Percentiles rank a stretch among this genome's conserved stretches.
These are phyloP conservation scores for Acanthamoeba castellanii DNA, from an alignment of 208 protist species.

Conservation along the genomic window DNA sequence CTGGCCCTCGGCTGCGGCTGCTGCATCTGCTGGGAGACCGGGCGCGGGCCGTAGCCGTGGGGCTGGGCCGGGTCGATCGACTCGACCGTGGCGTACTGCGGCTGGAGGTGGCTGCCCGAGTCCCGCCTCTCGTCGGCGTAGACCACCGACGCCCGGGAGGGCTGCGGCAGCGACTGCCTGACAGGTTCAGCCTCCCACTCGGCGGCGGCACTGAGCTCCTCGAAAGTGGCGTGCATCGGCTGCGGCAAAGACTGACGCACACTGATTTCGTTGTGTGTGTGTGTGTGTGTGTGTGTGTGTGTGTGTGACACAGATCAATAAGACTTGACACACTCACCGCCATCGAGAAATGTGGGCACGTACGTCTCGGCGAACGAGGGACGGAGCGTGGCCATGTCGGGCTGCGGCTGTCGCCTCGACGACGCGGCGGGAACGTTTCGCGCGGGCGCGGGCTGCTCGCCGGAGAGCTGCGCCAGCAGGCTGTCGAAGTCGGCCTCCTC, in stretches of 20 bases:
- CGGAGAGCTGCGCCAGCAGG: neutral
- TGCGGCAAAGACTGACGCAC: constrained; percentile 5
- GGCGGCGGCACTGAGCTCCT: neutral
- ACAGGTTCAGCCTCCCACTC: neutral
- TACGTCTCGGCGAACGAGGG: constrained; percentile 12
- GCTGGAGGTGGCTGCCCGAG: neutral
- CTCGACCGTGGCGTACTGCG: neutral
- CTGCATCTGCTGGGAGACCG: neutral
- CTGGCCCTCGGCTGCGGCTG: neutral
- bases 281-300: neutral
- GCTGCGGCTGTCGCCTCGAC: neutral
- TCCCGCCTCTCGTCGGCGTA: neutral
- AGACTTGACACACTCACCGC: too few relatives aligned
- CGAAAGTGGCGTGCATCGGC: constrained; percentile 14
- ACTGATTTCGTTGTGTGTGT: too few relatives aligned
- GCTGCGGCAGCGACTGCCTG: neutral
- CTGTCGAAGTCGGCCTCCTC: neutral
- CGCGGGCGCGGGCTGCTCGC: neutral
- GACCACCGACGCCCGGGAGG: neutral
- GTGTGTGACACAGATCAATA: too few relatives aligned
- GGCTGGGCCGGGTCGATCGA: neutral
- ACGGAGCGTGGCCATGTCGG: neutral
- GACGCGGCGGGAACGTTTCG: neutral
- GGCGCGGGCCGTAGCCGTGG: neutral
- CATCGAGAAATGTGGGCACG: too few relatives aligned